Evolutionary conservation across 495 filamentous ascomycete species (phyloP).

Genomic region (Aspergillus indologenus): DNA sequence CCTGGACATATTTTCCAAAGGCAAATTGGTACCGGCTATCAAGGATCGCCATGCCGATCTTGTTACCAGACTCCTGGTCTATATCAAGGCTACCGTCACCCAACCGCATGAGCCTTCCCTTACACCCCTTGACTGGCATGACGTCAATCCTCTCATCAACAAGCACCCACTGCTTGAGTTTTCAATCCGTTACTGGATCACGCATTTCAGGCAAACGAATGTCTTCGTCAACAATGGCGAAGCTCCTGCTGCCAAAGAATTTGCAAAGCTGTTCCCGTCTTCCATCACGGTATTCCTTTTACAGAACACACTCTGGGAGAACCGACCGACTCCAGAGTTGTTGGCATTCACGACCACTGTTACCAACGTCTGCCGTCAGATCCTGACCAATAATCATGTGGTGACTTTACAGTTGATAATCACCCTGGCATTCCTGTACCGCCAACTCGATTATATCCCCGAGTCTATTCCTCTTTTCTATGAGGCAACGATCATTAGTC

Average conservation of each 20-base stretch:
- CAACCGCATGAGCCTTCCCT: slow-evolving; percentile 34
- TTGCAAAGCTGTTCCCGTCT: slow-evolving; percentile 34
- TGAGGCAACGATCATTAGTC: slow-evolving; percentile 28
- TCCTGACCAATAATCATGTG: slow-evolving; percentile 27
- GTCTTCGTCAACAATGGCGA: slow-evolving; percentile 31
- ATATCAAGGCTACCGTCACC: slow-evolving; percentile 30
- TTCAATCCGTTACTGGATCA: slow-evolving; percentile 36
- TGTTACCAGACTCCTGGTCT: slow-evolving; percentile 31
- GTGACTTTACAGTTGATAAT: slow-evolving; percentile 24
- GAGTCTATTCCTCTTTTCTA: slow-evolving; percentile 19
- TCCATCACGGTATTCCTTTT: slow-evolving; percentile 29
- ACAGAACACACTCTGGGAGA: slow-evolving; percentile 32
- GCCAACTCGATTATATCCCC: slow-evolving; percentile 9
- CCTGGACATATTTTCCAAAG: slow-evolving; percentile 32
- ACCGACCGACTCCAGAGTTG: slow-evolving; percentile 27
- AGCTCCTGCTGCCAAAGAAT: slow-evolving; percentile 28
- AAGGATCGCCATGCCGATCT: slow-evolving; percentile 39
- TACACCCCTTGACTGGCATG: slow-evolving; percentile 29
- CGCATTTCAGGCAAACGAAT: slow-evolving; percentile 28
- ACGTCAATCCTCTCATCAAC: slow-evolving; percentile 24
- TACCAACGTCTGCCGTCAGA: slow-evolving; percentile 28
- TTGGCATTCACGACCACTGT: slow-evolving; percentile 29
- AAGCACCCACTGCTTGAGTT: slow-evolving; percentile 35
- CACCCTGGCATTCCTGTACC: slow-evolving; percentile 18
- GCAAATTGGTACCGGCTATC: slow-evolving; percentile 32